phyloP scores from a whole-genome alignment of 2,329 filamentous ascomycete genomes.

The Decorospora gaudefroyi region DNA sequence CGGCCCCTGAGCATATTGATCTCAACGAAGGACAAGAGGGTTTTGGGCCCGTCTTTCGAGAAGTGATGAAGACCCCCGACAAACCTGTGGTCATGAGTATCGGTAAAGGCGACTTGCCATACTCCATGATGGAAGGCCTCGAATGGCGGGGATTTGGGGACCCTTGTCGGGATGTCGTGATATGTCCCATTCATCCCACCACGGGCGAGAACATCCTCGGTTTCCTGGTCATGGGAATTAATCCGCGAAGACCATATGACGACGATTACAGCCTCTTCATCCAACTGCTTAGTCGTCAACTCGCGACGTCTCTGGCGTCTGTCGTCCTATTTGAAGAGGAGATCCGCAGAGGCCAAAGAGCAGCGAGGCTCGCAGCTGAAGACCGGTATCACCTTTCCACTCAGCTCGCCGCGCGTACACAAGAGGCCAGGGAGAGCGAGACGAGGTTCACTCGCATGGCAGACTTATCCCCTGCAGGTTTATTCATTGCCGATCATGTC shows the following conservation, averaged over 20 bases:
- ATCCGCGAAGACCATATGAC: constrained; percentile 77
- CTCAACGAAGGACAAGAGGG: constrained; percentile 70
- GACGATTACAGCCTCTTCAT: constrained; percentile 80
- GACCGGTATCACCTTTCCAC: constrained; percentile 78
- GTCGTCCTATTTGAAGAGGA: constrained; percentile 84
- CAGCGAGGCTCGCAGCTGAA: constrained; percentile 72
- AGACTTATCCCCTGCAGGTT: constrained; percentile 79
- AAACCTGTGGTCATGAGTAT: constrained; percentile 69
- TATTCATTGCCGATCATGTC: constrained; percentile 77
- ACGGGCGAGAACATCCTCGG: constrained; percentile 74
- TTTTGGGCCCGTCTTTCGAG: constrained; percentile 75
- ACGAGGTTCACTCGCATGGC: constrained; percentile 83
- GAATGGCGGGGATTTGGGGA: constrained; percentile 73
- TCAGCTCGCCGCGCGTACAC: constrained; percentile 67
- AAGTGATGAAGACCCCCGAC: constrained; percentile 71
- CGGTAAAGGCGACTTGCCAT: constrained; percentile 68
- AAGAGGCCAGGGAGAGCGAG: constrained; percentile 65
- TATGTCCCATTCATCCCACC: constrained; percentile 79
- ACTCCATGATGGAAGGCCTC: constrained; percentile 67
- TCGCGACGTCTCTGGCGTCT: constrained; percentile 78
- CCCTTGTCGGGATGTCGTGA: constrained; percentile 69
- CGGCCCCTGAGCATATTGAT: constrained; percentile 67
- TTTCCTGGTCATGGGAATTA: constrained; percentile 78
- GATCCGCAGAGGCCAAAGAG: constrained; percentile 72
- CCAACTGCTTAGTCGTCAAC: constrained; percentile 72